phyloP scores from a whole-genome alignment of 176 grass and related monocot species.

The Bolboschoenus planiculmis region DNA sequence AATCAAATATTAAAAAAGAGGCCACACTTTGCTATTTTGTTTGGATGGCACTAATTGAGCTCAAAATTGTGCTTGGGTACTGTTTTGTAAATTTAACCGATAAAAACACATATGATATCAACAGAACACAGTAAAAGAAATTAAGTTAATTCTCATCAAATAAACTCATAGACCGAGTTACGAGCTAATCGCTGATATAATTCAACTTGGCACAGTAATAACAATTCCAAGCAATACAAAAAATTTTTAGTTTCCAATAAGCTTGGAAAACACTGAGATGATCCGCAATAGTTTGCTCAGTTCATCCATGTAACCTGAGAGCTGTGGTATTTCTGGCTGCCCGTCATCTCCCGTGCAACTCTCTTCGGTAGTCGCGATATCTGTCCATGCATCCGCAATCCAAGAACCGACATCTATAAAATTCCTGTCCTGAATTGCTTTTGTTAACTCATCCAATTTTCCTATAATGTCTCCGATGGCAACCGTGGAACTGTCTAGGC shows the following conservation, averaged over 20 bases:
- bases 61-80: not conserved
- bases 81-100: not conserved
- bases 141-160: not conserved
- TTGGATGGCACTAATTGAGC: not conserved
- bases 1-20: not conserved
- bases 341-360: not conserved
- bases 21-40: not conserved
- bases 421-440: not conserved
- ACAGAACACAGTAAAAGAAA: not conserved
- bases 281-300: not conserved
- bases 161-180: not conserved
- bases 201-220: not conserved
- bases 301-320: not conserved
- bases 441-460: not conserved
- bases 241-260: not conserved
- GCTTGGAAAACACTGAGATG: not conserved
- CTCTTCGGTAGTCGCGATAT: not conserved
- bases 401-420: not conserved
- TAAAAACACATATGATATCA: not conserved
- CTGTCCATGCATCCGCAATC: not conserved
- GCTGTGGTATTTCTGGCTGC: not conserved
- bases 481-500: not conserved
- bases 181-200: not conserved
- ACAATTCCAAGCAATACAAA: not conserved
- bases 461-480: not conserved